phyloP scores from a whole-genome alignment of 2,329 filamentous ascomycete species.

The Colletotrichum sublineola region DNA sequence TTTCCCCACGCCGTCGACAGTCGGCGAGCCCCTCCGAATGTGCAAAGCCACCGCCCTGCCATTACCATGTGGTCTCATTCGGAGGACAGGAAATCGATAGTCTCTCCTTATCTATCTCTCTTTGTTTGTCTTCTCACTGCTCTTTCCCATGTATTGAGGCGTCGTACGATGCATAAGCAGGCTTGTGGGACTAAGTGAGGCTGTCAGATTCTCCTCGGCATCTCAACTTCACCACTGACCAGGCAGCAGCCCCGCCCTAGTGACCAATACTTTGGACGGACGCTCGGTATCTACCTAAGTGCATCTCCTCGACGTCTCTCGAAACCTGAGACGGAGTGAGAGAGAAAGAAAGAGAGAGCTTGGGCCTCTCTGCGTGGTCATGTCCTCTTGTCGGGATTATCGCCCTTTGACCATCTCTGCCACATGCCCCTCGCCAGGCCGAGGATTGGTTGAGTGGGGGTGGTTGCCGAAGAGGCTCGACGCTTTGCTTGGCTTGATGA shows the following conservation, averaged over 20 bases:
- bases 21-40: slow-evolving; percentile 11
- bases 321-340: not conserved
- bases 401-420: slow-evolving; percentile 19
- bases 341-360: slow-evolving; percentile 19
- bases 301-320: not conserved
- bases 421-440: slow-evolving; percentile 19
- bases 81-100: not conserved
- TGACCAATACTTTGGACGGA: slow-evolving; percentile 17
- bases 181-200: slow-evolving; percentile 27
- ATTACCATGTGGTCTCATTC: not conserved
- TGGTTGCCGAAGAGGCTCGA: not conserved
- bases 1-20: not conserved
- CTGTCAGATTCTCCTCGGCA: slow-evolving; percentile 33
- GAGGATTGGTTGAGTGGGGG: not conserved
- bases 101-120: not conserved
- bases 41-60: slow-evolving; percentile 20
- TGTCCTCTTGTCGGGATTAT: slow-evolving; percentile 21
- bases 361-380: slow-evolving; percentile 11
- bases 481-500: not conserved
- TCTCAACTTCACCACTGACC: slow-evolving; percentile 17
- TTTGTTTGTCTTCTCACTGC: not conserved
- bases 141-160: no score
- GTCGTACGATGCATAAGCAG: not conserved
- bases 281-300: not conserved
- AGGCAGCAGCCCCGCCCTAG: slow-evolving; percentile 24